These are phyloP conservation scores for Coemansia sp. DNA, from an alignment of 192 early-diverging fungal genomes.

Conservation along the genomic window DNA sequence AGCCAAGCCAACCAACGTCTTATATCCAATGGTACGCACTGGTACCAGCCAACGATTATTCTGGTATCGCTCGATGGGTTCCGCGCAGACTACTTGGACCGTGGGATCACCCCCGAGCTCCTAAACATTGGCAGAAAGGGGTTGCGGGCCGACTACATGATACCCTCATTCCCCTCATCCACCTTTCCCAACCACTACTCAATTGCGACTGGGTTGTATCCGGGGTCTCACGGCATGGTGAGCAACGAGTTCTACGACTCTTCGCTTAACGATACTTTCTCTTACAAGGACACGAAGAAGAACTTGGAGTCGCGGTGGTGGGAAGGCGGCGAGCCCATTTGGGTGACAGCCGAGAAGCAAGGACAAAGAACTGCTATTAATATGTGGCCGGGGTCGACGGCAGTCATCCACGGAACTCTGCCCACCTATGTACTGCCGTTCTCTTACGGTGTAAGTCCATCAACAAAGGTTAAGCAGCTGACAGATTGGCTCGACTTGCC, in stretches of 20 bases:
- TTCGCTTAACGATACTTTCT: conserved; percentile 67
- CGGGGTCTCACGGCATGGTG: conserved; percentile 90
- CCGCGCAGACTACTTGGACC: conserved; percentile 78
- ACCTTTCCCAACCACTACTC: conserved; percentile 96
- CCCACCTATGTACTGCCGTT: conserved; percentile 72
- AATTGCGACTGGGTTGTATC: conserved; percentile 89
- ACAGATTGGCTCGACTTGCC: conserved; percentile 82
- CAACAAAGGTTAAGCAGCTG: conserved; percentile 60
- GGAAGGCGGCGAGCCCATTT: conserved; percentile 84
- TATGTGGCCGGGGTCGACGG: conserved; percentile 88
- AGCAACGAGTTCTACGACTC: conserved; percentile 82
- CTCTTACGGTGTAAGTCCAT: conserved; percentile 41
- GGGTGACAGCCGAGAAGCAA: conserved; percentile 82
- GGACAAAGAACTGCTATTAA: conserved; percentile 67
- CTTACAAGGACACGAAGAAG: conserved; percentile 66
- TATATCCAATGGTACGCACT: conserved; percentile 64
- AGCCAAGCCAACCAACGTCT: conserved; percentile 1
- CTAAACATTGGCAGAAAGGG: conserved; percentile 28
- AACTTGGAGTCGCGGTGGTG: conserved; percentile 79
- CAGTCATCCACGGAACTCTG: conserved; percentile 50
- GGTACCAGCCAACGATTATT: conserved; percentile 69
- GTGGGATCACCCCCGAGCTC: conserved; percentile 68
- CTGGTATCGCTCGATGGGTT: conserved; percentile 90
- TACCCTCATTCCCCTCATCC: conserved; percentile 58
- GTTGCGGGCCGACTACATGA: conserved; percentile 52